Base-by-base conservation (phyloP, 2,329 filamentous ascomycete genomes). In the Botryosphaeria dothidea region DNA sequence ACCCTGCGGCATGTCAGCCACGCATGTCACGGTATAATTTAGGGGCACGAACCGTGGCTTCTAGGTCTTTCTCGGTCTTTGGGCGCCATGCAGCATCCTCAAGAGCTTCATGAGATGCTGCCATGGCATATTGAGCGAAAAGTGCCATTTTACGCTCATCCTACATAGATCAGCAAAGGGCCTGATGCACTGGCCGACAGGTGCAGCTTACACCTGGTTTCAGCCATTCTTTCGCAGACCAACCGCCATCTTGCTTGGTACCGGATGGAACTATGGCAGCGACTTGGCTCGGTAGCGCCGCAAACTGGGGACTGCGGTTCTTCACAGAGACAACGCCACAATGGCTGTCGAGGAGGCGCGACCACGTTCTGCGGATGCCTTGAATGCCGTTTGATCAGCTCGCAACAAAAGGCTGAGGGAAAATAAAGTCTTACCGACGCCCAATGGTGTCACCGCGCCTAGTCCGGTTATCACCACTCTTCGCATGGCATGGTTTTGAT, bases 41-140 rank as follows among this genome's bases (percentile, higher is more conserved):
- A 34, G 31, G 31, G 21, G 3, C 78, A 87, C 86, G 6, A 8
- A 60, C 56, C 0, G 93, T 96, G 63, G 84, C 84, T 73, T 96
- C 91, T 25, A 85, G 84, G 65, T 93, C 86, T 25, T 88, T 84
- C 19, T 83, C 81, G 4, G 74, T 78, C 4, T 80, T 80, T 0
- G 90, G 88, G 56, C 85, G 82, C 92, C 93, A 97, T 2, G 85
- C 87, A 0, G 94, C 90, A 81, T 98, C 92, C 29, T 86, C 79
- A 60, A 99, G 81, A 0, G 95, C 95, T 85, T 98, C 95, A 58
- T 92, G 86, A 0, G 92, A 86, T 2, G 93, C 92, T 13, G 91
- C 92, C 73, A 97, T 85, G 15, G 93, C 94, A 80, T 96, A 98
- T 77, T 98, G 93, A 3, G 93, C 87, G 75, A 98, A 98, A 25